Evolutionary conservation across 192 early-diverging fungal genomes (phyloP).

Genomic region (Chytriomyces sp.): DNA sequence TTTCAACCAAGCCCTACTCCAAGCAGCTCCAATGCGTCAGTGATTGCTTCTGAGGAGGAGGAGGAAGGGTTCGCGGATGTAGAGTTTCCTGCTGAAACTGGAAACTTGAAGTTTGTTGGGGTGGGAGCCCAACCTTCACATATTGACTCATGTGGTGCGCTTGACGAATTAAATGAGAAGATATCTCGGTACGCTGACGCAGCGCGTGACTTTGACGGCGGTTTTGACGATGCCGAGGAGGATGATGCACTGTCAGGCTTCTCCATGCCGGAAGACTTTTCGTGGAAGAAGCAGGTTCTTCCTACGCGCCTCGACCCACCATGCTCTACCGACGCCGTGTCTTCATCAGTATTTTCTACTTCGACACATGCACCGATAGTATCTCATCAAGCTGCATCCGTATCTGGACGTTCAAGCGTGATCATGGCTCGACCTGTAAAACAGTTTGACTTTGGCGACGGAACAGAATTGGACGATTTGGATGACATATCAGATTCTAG

Average conservation of each 20-base stretch:
- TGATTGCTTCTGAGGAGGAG: conserved; percentile 52
- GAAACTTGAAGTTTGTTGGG: conserved; percentile 1
- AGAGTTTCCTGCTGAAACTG: conserved; percentile 38
- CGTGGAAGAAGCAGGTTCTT: conserved; percentile 5
- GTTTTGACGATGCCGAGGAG: background rate
- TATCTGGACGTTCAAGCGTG: background rate
- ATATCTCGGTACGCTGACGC: background rate
- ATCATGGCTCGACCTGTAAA: conserved; percentile 33
- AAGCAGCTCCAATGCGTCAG: conserved; percentile 44
- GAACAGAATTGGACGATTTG: conserved; percentile 46
- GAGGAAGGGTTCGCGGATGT: conserved; percentile 54
- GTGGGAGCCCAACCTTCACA: background rate
- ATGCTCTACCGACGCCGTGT: background rate
- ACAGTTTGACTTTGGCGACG: conserved; percentile 41
- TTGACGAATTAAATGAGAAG: background rate
- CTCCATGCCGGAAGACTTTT: conserved; percentile 26
- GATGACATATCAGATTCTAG: conserved; percentile 42
- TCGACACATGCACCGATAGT: background rate
- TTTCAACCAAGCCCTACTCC: conserved; percentile 44
- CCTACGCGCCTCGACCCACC: background rate
- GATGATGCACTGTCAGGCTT: background rate
- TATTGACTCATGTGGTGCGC: conserved; percentile 16
- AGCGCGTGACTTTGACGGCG: background rate
- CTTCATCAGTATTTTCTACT: background rate
- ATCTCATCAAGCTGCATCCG: background rate